Conservation (phyloP, 2,329 filamentous ascomycete species). For the Exophiala mesophila region DNA sequence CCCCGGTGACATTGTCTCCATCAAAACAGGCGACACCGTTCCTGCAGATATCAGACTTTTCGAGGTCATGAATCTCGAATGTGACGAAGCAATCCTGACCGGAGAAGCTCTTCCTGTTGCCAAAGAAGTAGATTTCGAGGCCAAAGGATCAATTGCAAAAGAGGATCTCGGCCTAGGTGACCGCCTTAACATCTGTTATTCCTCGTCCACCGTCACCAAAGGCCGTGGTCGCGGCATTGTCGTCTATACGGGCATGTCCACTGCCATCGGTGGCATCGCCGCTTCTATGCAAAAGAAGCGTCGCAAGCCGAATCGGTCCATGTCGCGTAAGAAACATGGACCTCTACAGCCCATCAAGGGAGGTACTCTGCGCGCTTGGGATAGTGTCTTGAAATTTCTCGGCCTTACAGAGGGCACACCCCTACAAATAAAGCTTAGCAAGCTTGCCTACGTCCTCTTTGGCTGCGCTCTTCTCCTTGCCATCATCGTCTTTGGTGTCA, state of each 20-base stretch:
- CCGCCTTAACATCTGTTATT: conserved; percentile 57
- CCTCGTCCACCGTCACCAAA: conserved; percentile 56
- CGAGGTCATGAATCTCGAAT: conserved; percentile 65
- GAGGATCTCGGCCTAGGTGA: conserved; percentile 49
- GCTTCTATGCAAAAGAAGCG: conserved; percentile 51
- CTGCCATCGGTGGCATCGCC: conserved; percentile 59
- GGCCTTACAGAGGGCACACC: conserved; percentile 69
- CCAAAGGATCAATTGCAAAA: conserved; percentile 26
- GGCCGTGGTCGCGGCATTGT: conserved; percentile 56
- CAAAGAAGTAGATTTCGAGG: conserved; percentile 42
- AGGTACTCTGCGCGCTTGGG: conserved; percentile 43
- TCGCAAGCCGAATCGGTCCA: conserved; percentile 36
- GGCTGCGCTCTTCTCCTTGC: conserved; percentile 60
- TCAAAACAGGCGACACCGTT: conserved; percentile 54
- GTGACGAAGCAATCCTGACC: conserved; percentile 62
- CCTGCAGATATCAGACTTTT: conserved; percentile 54
- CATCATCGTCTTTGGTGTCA: conserved; percentile 59
- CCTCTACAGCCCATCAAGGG: conserved; percentile 47
- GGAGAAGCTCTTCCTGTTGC: conserved; percentile 58
- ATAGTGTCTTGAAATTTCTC: conserved; percentile 51
- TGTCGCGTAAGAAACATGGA: conserved; percentile 44
- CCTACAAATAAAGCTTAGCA: conserved; percentile 76
- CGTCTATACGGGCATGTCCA: conserved; percentile 56
- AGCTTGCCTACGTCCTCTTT: conserved; percentile 77
- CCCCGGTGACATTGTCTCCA: conserved; percentile 52